Conservation (phyloP, 1,284 basidiomycete species). For the Acaromyces ingoldii region DNA sequence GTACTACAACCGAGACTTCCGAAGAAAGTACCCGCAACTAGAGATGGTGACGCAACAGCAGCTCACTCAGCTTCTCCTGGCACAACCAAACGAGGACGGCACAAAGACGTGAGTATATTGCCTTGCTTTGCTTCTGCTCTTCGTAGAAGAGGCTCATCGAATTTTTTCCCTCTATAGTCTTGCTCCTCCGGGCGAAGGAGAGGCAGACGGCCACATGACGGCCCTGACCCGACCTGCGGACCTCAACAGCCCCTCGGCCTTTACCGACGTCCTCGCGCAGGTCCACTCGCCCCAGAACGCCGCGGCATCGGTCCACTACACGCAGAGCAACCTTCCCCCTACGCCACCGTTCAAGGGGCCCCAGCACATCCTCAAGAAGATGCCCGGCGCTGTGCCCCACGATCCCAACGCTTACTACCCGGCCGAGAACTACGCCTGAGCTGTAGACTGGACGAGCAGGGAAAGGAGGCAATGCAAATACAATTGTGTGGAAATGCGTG, state of each 20-base stretch:
- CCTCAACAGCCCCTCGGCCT: constrained; percentile 43
- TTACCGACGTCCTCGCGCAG: constrained; percentile 48
- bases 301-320: constrained; percentile 21
- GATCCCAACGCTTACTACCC: constrained; percentile 46
- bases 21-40: constrained; percentile 80
- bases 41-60: constrained; percentile 49
- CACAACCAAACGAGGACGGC: constrained; percentile 62
- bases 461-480: no score
- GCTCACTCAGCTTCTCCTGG: constrained; percentile 69
- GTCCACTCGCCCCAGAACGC: constrained; percentile 30
- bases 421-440: constrained; percentile 18
- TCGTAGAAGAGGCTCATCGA: background rate
- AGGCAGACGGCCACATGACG: constrained; percentile 23
- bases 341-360: constrained; percentile 44
- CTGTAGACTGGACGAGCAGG: background rate
- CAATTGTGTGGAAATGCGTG: no score
- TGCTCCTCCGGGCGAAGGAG: constrained; percentile 25
- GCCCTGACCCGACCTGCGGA: constrained; percentile 43
- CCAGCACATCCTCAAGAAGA: constrained; percentile 44
- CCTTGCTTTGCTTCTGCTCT: background rate
- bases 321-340: constrained; percentile 41
- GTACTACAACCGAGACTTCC: constrained; percentile 91
- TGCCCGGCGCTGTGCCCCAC: constrained; percentile 47
- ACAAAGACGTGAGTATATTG: constrained; percentile 41
- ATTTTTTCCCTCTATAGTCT: constrained; percentile 14